Evolutionary conservation across 1,284 basidiomycete genomes (phyloP), one percentile per base, ranked within the genome.

Genomic region (Phellopilus nigrolimitatus): DNA sequence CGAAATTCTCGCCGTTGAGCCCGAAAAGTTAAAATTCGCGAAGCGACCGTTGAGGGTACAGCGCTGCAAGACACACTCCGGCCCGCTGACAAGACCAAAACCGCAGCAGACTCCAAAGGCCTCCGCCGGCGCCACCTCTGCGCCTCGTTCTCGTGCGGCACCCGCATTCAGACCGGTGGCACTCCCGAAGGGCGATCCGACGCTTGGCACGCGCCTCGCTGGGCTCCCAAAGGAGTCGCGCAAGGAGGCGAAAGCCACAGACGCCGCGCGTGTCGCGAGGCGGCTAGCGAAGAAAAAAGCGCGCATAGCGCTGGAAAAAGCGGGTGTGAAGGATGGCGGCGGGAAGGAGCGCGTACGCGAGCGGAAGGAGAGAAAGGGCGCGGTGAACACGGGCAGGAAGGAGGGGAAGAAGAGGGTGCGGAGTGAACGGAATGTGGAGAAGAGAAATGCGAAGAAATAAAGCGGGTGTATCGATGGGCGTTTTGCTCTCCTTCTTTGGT

Each of bases 1-100:
- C 64, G 91, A 95, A 68, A 68, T 95, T 33, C 73, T 97, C 27
- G 86, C 88, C 0, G 69, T 95, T 17, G 84, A 90, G 41, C 71
- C 77, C 15, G 68, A 66, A 28, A 87, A 84, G 57, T 80, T 95
- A 64, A 91, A 88, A 66, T 90, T 95, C 61, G 90, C 89, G 10
- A 95, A 95, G 67, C 88, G 91, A 53, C 90, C 85, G 59, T 74
- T 95, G 2, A 84, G 93, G 13, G 81, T 95, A 7, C 88, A 95
- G 64, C 76, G 85, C 39, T 94, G 89, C 73, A 94, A 82, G 27
- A 37, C 45, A 17, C 21, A 37, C 3, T 33, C 70, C 1, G 55
- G 65, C 30, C 60, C 61, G 24, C 59, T 60, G 17, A 55, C 56
- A 10, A 57, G 60, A 24, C 31, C 34, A 34, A 47, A 50, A 30